Conservation (phyloP, 2,329 filamentous ascomycete species). For the Aureobasidium sp. region DNA sequence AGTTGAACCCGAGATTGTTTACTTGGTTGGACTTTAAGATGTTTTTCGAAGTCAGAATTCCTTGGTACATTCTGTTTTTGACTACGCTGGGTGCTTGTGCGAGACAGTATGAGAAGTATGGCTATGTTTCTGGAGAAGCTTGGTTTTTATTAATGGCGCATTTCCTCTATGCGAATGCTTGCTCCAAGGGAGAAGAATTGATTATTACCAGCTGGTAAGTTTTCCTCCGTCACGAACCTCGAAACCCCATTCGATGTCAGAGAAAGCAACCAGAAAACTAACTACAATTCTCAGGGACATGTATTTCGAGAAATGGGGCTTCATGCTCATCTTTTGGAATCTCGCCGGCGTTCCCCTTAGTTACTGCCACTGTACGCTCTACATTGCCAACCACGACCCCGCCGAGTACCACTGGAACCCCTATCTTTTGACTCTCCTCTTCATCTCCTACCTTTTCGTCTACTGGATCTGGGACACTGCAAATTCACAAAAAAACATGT, state of each 20-base stretch:
- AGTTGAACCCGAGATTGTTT: conserved; percentile 64
- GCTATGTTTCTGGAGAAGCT: conserved; percentile 74
- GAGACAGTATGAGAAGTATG: conserved; percentile 69
- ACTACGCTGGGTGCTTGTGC: conserved; percentile 58
- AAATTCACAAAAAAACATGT: conserved; percentile 8
- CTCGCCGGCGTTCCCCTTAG: conserved; percentile 1
- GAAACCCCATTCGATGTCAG: no score
- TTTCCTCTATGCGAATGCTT: conserved; percentile 79
- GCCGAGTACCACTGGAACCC: conserved; percentile 5
- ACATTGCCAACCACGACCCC: conserved; percentile 9
- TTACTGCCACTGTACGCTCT: conserved; percentile 6
- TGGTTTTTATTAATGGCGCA: conserved; percentile 78
- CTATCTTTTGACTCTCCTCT: not conserved
- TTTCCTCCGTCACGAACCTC: no score
- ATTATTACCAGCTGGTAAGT: conserved; percentile 70
- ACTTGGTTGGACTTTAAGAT: conserved; percentile 76
- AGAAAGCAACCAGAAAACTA: no score
- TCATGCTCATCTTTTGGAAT: conserved; percentile 11
- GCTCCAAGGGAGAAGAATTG: conserved; percentile 76
- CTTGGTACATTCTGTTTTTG: conserved; percentile 76
- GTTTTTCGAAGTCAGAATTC: conserved; percentile 81
- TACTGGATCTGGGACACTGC: conserved; percentile 15
- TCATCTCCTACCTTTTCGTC: conserved; percentile 10
- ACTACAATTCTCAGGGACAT: not conserved
- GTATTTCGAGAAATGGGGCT: conserved; percentile 11